Evolutionary conservation across 2,329 filamentous ascomycete species (phyloP), one percentile per base, ranked within the genome.

Genomic region (Nakataea oryzae): DNA sequence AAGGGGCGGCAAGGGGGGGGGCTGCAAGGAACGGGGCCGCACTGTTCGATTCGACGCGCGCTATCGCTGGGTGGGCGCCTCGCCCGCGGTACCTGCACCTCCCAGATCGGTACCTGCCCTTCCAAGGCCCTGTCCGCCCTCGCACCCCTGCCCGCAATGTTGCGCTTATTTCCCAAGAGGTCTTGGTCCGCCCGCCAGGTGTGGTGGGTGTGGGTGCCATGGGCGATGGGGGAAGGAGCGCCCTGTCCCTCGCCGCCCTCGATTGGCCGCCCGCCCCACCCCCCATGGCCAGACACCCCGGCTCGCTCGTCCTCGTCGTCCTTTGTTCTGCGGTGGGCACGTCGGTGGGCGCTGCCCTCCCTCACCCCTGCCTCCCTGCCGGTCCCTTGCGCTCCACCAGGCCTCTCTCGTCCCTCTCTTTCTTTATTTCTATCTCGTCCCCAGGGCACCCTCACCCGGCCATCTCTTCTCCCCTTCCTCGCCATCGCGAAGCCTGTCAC

Each of bases 401-500:
- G 11, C 34, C 29, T 21, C 21, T 27, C 57, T 41, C 30, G n/a
- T 58, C 57, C 30, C 57, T 41, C 27, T 41, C 41, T 47, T 50
- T n/a, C 24, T 50, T 50, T 50, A 50, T 50, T 50, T 50, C 41
- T 50, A 50, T 50, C 34, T 60, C n/a, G n/a, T n/a, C 27, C 24
- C 21, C n/a, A 50, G 32, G 13, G 26, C 17, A 17, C 24, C 41
- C 7, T 17, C 12, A 29, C 58, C 1, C 28, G 34, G 41, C 24
- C 24, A 24, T n/a, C 12, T 29, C 47, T 58, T 30, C 30, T 27
- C 47, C 50, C 21, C n/a, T 32, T 58, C 54, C 30, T 55, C 50
- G 30, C 54, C 55, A 34, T 57, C 60, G 47, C 54, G 47, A 62
- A 58, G 34, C 54, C 60, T 58, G 41, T 54, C 60, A 57, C 54